Base-by-base conservation (phyloP, 2,329 filamentous ascomycete genomes). In the Purpureocillium takamizusanense region DNA sequence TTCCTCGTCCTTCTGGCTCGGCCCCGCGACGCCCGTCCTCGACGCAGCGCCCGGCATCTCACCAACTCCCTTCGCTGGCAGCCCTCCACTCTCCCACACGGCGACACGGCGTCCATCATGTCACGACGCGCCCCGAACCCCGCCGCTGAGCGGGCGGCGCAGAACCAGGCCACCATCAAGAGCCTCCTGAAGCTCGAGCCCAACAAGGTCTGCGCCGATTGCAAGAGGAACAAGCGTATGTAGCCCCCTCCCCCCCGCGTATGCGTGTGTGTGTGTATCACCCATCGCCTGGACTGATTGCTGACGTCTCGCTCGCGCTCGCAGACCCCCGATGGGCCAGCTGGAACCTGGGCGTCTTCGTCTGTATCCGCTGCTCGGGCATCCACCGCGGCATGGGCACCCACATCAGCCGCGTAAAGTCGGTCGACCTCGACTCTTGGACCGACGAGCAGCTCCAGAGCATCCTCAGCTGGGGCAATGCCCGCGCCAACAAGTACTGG, bases 381-480 rank as follows among this genome's bases (percentile, higher is more conserved):
- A 95, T 98, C 57, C 92, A 98, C 67, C 86, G 92, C 57, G 88
- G 90, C 50, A 97, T 98, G 89, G 92, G 92, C 54, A 97, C 90
- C 45, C 92, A 98, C 66, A 95, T 98, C 61, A 95, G 88, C 64
- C 78, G 86, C 63, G 92, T 98, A 61, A 98, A 98, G 63, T 95
- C 89, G 2, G 92, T 98, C 50, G 92, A 98, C 62, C 78, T 98
- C 47, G 92, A 98, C 62, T 82, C 90, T 18, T 98, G 92, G 92
- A 98, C 92, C 46, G 92, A 98, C 61, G 92, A 98, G 63, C 92
- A 98, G 68, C 71, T 97, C 43, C 83, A 92, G 62, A 95, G 86
- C 62, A 82, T 98, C 49, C 63, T 98, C 46, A 86, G 78, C 69
- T 98, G 92, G 94, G 92, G 92, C 43, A 98, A 98, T 61, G 78